Base-by-base conservation (phyloP, 305 asterid genomes). In the Plantago rigida region DNA sequence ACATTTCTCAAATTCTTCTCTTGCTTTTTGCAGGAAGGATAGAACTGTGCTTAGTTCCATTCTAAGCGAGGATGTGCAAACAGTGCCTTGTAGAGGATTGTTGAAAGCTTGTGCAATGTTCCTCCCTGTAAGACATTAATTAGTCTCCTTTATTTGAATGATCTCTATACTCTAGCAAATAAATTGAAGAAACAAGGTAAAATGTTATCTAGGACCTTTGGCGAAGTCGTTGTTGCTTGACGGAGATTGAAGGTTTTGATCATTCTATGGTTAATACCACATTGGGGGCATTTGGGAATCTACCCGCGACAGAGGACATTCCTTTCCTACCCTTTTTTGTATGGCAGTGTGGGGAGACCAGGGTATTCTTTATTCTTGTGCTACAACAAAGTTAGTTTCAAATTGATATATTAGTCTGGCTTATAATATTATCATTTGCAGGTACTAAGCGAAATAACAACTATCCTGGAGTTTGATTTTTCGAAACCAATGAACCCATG, bases 61-160 rank as follows among this genome's bases (percentile, higher is more conserved):
- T 68, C 83, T 91, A 41, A 82, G 96, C 24, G 63, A 81, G 64
- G 88, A 84, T 60, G 88, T 65, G 60, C 54, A 58, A 53, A 68
- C 86, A 69, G 64, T 87, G 83, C 98, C 98, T 70, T 80, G 92
- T 74, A 81, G 74, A 82, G 98, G 96, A 59, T 79, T 86, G 72
- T 61, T 91, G 67, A 87, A 64, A 82, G 95, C 82, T 61, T 91
- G 95, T 81, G 96, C 89, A 24, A 70, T 91, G 83, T 78, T 70
- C 71, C 87, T 87, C 69, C 96, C 98, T 10, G 98, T 91, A 76
- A 84, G 95, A 62, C 51, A 34, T 59, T 51, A 63, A 57, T 42
- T 1, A 14, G 29, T 15, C 42, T 56, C 28, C 60, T 54, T 57
- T 13, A 51, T 66, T 67, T 67, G 51, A 42, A 60, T 69, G 41